Evolutionary conservation across 257 asterid genomes (phyloP).

Genomic region (Linderniella brevidens): DNA sequence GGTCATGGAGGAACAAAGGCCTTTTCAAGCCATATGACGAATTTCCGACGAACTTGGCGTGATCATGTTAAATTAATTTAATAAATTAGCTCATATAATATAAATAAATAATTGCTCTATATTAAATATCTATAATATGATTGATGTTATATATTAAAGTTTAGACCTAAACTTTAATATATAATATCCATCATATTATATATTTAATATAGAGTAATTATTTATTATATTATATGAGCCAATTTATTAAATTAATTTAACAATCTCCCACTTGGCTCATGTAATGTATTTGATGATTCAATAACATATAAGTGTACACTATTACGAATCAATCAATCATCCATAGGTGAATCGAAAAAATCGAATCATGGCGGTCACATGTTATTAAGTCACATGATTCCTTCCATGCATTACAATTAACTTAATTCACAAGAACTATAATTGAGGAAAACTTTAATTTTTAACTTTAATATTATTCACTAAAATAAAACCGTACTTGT

Average conservation of each 20-base stretch:
- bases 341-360: not conserved
- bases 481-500: not conserved
- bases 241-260: not conserved
- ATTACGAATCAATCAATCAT: not conserved
- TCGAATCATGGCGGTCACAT: not conserved
- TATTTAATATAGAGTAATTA: too few relatives aligned
- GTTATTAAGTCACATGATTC: not conserved
- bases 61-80: too few relatives aligned
- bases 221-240: too few relatives aligned
- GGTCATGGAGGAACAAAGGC: too few relatives aligned
- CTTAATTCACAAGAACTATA: not conserved
- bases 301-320: not conserved
- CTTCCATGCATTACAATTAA: not conserved
- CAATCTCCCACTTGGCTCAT: conserved; percentile 1
- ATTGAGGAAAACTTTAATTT: not conserved
- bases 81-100: too few relatives aligned
- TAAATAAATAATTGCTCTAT: too few relatives aligned
- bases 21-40: too few relatives aligned
- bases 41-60: too few relatives aligned
- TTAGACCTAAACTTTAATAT: too few relatives aligned
- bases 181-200: too few relatives aligned
- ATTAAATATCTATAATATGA: too few relatives aligned
- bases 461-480: not conserved
- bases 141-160: too few relatives aligned
- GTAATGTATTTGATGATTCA: not conserved